Base-by-base conservation (phyloP, 352 stramenopile genomes). In the Pythium phragmitis region DNA sequence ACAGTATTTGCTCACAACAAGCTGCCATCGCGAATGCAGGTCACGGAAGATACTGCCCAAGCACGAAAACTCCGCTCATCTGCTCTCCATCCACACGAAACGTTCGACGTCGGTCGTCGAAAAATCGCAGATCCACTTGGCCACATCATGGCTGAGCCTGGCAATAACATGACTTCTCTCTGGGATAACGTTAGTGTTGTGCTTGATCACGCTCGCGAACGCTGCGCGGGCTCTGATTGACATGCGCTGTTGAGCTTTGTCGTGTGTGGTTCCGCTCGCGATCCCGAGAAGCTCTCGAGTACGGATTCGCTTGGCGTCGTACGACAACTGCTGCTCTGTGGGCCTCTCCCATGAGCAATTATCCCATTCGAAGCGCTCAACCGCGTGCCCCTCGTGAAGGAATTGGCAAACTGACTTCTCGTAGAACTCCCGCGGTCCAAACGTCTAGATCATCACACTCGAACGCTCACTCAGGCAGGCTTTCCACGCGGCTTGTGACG, bases 151-250 rank as follows among this genome's bases (percentile, higher is more conserved):
- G 21, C 17, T 21, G 14, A 48, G 42, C 17, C 6, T 14, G 3
- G 4, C 42, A n/a, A 48, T 11, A 5, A 2, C 42, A 23, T 8
- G 26, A 0, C 26, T 30, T 48, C 9, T 3, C 42, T 23, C 21
- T 48, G 13, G 13, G 42, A 4, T 1, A 3, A 3, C 42, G 13
- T 48, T 4, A 8, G 42, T n/a, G 7, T 48, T 48, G 42, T 21
- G 42, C 42, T 48, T 48, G 42, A 48, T 48, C 42, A 48, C 42
- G 17, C 42, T 48, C 14, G 13, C 42, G 17, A 48, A 48, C 42
- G 6, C 42, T 21, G 14, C 42, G 17, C 7, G 13, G 7, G 42
- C 42, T 23, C 17, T 23, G 14, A 48, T 11, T 8, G 42, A 30
- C 26, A 30, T 30, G 26, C 26, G 42, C 13, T 48, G 13, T 7